phyloP scores from a whole-genome alignment of 2,329 filamentous ascomycete species.

The Didymella lethalis region DNA sequence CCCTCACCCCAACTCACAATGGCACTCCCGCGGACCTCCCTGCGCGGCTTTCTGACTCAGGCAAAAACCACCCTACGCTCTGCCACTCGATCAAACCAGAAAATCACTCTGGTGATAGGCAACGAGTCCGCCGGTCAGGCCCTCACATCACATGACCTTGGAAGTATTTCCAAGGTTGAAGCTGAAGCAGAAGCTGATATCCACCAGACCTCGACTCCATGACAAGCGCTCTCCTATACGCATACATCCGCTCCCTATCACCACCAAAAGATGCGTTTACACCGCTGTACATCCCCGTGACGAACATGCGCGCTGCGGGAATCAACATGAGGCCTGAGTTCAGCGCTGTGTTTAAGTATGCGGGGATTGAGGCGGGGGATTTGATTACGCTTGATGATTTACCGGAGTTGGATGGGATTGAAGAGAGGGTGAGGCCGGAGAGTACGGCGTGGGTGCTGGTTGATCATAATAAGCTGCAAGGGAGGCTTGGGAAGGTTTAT shows the following conservation, averaged over 20 bases:
- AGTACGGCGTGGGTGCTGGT: slow-evolving; percentile 76
- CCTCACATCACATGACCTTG: not conserved
- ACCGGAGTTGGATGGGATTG: slow-evolving; percentile 60
- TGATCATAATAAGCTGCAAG: slow-evolving; percentile 79
- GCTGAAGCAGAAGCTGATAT: not conserved
- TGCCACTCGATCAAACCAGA: slow-evolving; percentile 51
- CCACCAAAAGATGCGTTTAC: slow-evolving; percentile 56
- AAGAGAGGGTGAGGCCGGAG: slow-evolving; percentile 56
- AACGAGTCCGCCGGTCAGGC: slow-evolving; percentile 60
- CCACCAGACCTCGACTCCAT: slow-evolving; percentile 78
- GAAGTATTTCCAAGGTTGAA: not conserved
- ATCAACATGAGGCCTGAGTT: slow-evolving; percentile 78
- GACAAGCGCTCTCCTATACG: slow-evolving; percentile 74
- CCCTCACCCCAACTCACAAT: slow-evolving; percentile 31
- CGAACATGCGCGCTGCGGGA: slow-evolving; percentile 73
- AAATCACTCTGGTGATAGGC: slow-evolving; percentile 60
- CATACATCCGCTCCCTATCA: slow-evolving; percentile 73
- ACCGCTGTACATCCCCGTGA: slow-evolving; percentile 73
- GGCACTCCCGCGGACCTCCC: slow-evolving; percentile 55
- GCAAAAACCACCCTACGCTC: slow-evolving; percentile 55
- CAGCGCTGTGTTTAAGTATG: slow-evolving; percentile 67
- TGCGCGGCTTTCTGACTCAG: slow-evolving; percentile 56
- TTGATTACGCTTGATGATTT: slow-evolving; percentile 72
- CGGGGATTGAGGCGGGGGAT: slow-evolving; percentile 66
- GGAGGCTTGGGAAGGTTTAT: slow-evolving; percentile 45